Conservation (phyloP, 768 basidiomycete genomes). For the Filobasidium floriforme region DNA sequence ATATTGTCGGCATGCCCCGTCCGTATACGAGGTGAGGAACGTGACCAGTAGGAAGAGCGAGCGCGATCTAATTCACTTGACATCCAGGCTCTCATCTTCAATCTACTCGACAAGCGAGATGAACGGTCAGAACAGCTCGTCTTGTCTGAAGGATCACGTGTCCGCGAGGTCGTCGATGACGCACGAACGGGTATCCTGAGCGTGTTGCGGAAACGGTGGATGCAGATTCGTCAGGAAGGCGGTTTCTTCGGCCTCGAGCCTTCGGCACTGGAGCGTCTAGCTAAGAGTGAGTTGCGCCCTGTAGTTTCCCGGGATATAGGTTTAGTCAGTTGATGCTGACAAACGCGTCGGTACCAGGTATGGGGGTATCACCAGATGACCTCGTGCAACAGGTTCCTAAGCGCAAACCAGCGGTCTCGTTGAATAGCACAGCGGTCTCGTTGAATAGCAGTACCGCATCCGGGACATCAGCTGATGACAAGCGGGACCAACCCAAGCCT, state of each 20-base stretch:
- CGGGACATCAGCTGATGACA: too few species aligned
- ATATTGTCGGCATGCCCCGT: constrained; percentile 53
- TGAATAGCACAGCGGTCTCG: background rate
- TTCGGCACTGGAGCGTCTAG: constrained; percentile 84
- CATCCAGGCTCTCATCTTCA: constrained; percentile 56
- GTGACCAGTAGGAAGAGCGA: background rate
- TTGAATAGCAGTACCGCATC: too few species aligned
- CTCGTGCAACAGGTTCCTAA: background rate
- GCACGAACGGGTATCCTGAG: constrained; percentile 57
- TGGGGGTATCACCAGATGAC: constrained; percentile 45
- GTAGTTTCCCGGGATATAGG: background rate
- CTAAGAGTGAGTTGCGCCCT: constrained; percentile 59
- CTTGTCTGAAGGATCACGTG: constrained; percentile 61
- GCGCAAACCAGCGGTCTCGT: background rate
- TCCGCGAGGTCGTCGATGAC: constrained; percentile 67
- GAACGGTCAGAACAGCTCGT: constrained; percentile 55
- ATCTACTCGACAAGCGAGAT: background rate
- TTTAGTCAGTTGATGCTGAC: background rate
- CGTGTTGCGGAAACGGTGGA: constrained; percentile 74
- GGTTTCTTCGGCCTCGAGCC: constrained; percentile 75
- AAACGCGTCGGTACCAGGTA: constrained; percentile 50
- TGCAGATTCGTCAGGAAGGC: constrained; percentile 62
- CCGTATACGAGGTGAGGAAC: constrained; percentile 56
- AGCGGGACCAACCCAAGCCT: too few species aligned
- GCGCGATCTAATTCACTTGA: background rate